Conservation (phyloP, 768 basidiomycete species). For the Suillus fuscotomentosus region DNA sequence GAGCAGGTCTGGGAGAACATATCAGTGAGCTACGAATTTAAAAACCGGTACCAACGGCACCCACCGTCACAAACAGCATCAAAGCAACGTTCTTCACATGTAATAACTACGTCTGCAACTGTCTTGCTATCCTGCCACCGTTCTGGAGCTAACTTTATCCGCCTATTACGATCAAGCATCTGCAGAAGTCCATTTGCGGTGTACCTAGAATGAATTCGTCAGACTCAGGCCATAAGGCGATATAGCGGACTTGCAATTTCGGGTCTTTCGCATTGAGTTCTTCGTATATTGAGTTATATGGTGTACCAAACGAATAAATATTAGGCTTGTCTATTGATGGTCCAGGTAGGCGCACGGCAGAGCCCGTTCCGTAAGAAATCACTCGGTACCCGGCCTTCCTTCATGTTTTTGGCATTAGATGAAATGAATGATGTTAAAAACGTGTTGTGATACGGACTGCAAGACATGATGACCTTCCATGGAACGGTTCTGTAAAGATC, state of each 20-base stretch:
- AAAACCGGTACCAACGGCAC: conserved; percentile 20
- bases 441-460: conserved; percentile 52
- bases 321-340: conserved; percentile 97
- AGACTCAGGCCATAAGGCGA: conserved; percentile 5
- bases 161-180: conserved; percentile 95
- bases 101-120: conserved; percentile 95
- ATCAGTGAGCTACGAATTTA: conserved; percentile 12
- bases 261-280: conserved; percentile 83
- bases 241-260: conserved; percentile 59
- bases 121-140: conserved; percentile 92
- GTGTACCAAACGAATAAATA: conserved; percentile 94
- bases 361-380: conserved; percentile 94
- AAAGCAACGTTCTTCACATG: conserved; percentile 98
- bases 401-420: conserved; percentile 13
- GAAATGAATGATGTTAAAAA: not conserved
- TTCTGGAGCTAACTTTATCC: conserved; percentile 90
- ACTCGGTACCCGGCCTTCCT: conserved; percentile 93
- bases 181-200: conserved; percentile 89
- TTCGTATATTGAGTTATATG: conserved; percentile 93
- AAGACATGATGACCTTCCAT: conserved; percentile 97
- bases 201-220: conserved; percentile 55
- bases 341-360: conserved; percentile 93
- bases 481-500: conserved; percentile 74
- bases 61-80: conserved; percentile 97
- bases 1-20: conserved; percentile 63